Conservation (phyloP, 2,329 filamentous ascomycete species). For the Cytospora paraplurivora region DNA sequence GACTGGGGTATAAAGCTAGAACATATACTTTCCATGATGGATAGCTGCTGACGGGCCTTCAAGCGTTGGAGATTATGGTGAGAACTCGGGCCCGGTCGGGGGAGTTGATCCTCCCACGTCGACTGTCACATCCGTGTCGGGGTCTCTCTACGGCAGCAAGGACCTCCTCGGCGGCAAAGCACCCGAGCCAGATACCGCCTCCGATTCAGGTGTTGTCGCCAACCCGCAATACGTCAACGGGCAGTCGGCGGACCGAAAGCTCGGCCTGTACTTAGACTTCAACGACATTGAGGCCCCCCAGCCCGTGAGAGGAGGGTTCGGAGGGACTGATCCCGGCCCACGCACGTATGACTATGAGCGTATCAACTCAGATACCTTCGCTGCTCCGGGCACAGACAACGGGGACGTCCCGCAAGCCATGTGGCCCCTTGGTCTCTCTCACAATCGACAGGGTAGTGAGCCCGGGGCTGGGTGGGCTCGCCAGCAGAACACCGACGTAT, state of each 20-base stretch:
- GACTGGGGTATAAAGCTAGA: neutral
- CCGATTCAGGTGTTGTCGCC: slow-evolving; percentile 43
- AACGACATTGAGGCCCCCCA: slow-evolving; percentile 53
- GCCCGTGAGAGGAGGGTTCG: slow-evolving; percentile 54
- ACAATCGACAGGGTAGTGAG: slow-evolving; percentile 49
- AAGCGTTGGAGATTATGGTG: slow-evolving; percentile 44
- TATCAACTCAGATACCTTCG: slow-evolving; percentile 56
- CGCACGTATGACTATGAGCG: slow-evolving; percentile 49
- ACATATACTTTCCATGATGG: neutral
- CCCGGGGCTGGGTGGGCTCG: slow-evolving; percentile 54
- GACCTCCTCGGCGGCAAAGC: slow-evolving; percentile 46
- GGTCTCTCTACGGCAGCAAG: slow-evolving; percentile 45
- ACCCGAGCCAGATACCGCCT: slow-evolving; percentile 37
- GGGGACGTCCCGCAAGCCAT: slow-evolving; percentile 49
- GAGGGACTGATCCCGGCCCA: slow-evolving; percentile 55
- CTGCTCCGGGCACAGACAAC: slow-evolving; percentile 56
- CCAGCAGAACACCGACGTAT: slow-evolving; percentile 53
- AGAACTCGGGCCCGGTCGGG: slow-evolving; percentile 46
- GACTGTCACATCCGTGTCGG: slow-evolving; percentile 41
- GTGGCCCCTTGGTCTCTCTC: slow-evolving; percentile 58
- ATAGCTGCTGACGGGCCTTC: neutral
- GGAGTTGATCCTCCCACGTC: slow-evolving; percentile 44
- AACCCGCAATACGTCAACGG: slow-evolving; percentile 48
- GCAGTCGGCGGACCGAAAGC: slow-evolving; percentile 51
- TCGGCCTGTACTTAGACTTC: slow-evolving; percentile 58